A percentile compares a stretch with the other conserved stretches of the same genome.
phyloP scores from a whole-genome alignment of 257 asterid genomes.

The Fraxinus americana region DNA sequence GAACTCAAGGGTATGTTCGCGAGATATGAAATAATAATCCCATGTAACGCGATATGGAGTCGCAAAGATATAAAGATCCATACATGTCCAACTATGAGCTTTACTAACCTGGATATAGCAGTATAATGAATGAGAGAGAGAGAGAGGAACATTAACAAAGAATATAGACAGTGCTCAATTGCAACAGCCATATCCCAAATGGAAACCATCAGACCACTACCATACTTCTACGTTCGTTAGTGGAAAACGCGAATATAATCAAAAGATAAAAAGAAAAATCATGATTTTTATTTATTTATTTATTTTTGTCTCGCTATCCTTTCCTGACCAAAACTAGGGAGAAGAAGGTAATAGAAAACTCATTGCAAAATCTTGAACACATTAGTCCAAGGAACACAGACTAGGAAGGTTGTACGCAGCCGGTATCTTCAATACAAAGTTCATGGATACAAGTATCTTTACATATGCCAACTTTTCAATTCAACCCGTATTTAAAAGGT shows the following conservation, averaged over 20 bases:
- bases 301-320: background rate
- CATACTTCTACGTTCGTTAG: background rate
- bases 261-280: background rate
- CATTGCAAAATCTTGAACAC: background rate
- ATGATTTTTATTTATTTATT: background rate
- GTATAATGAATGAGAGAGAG: background rate
- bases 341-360: background rate
- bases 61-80: conserved; percentile 86
- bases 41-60: conserved; percentile 86
- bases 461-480: background rate
- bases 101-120: conserved; percentile 36
- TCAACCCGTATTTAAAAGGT: background rate
- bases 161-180: background rate
- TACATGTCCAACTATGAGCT: conserved; percentile 88
- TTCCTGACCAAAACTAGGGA: background rate
- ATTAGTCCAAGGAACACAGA: background rate
- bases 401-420: background rate
- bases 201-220: background rate
- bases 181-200: conserved; percentile 1
- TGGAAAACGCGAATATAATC: background rate
- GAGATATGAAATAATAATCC: conserved; percentile 78
- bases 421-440: too few species aligned
- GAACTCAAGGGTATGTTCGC: conserved; percentile 79
- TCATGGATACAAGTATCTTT: background rate
- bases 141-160: background rate